Evolutionary conservation across 2,329 filamentous ascomycete genomes (phyloP).

Genomic region (Sporothrix schenckii): DNA sequence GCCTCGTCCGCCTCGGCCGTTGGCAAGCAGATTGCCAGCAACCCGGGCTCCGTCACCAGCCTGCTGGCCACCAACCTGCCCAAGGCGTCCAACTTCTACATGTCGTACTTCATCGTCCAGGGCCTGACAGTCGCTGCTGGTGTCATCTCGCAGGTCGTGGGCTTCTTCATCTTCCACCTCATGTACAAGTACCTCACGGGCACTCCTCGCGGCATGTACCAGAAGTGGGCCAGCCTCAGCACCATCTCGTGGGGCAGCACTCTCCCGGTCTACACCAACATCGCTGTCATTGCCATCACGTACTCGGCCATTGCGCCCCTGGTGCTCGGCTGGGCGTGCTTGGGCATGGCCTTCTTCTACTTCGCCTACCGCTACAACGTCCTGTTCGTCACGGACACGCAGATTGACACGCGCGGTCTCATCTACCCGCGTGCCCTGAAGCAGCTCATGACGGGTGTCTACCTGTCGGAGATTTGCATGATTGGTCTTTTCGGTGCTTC

Average conservation of each 20-base stretch:
- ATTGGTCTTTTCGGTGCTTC: slow-evolving; percentile 78
- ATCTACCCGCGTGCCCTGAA: slow-evolving; percentile 88
- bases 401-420: slow-evolving; percentile 88
- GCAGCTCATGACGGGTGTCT: slow-evolving; percentile 80
- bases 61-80: slow-evolving; percentile 76
- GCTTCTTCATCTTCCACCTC: slow-evolving; percentile 73
- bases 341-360: slow-evolving; percentile 80
- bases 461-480: slow-evolving; percentile 77
- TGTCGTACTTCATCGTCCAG: slow-evolving; percentile 92
- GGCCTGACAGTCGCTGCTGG: slow-evolving; percentile 78
- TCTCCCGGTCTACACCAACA: slow-evolving; percentile 78
- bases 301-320: slow-evolving; percentile 85
- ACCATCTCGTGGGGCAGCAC: slow-evolving; percentile 82
- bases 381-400: slow-evolving; percentile 76
- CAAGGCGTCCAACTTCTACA: slow-evolving; percentile 88
- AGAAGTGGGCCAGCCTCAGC: slow-evolving; percentile 72
- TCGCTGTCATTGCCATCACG: slow-evolving; percentile 76
- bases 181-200: slow-evolving; percentile 73
- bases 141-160: slow-evolving; percentile 70
- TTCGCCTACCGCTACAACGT: slow-evolving; percentile 86
- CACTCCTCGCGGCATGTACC: slow-evolving; percentile 80
- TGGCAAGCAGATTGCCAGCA: slow-evolving; percentile 60
- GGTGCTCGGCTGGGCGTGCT: slow-evolving; percentile 78
- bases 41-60: slow-evolving; percentile 64
- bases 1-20: slow-evolving; percentile 77